These are phyloP conservation scores for Cardamine resedifolia DNA, from an alignment of 345 rosid species.

Conservation along the genomic window DNA sequence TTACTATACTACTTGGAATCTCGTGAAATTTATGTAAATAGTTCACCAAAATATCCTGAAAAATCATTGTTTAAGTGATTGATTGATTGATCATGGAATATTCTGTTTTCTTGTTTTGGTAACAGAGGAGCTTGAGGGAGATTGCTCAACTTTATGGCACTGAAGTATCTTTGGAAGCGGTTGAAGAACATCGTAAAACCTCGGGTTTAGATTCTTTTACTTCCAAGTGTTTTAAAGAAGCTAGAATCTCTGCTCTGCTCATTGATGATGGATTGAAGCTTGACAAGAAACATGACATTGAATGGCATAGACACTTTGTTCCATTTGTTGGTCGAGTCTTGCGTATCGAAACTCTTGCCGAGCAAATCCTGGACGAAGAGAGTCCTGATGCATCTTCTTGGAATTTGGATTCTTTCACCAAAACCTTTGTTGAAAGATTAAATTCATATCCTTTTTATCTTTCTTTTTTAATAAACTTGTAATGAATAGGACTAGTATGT, in stretches of 20 bases:
- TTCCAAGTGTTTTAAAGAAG: conserved; percentile 69
- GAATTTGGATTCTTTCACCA: conserved; percentile 66
- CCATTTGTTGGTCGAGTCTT: conserved; percentile 80
- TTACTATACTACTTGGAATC: too few relatives aligned
- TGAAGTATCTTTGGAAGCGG: conserved; percentile 52
- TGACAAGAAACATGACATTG: conserved; percentile 67
- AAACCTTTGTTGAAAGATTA: conserved; percentile 52
- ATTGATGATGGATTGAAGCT: conserved; percentile 86
- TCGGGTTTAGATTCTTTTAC: conserved; percentile 57
- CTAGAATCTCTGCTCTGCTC: conserved; percentile 71
- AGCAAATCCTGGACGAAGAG: conserved; percentile 66
- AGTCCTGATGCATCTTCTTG: conserved; percentile 51
- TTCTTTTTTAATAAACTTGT: not conserved
- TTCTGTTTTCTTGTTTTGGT: not conserved
- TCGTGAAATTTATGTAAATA: too few relatives aligned
- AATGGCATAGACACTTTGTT: conserved; percentile 64
- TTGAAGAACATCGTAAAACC: conserved; percentile 63
- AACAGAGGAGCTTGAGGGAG: conserved; percentile 79
- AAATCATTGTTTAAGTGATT: too few relatives aligned
- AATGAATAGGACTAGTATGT: not conserved
- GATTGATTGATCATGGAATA: not conserved
- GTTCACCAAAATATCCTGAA: too few relatives aligned
- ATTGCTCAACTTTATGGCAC: conserved; percentile 73
- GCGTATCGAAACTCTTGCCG: conserved; percentile 79
- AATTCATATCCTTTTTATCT: conserved; percentile 87